A percentile compares a stretch with the other conserved stretches of the same genome.
These are phyloP conservation scores for Naegleria gruberi DNA, from an alignment of 208 protist genomes.

Conservation along the genomic window DNA sequence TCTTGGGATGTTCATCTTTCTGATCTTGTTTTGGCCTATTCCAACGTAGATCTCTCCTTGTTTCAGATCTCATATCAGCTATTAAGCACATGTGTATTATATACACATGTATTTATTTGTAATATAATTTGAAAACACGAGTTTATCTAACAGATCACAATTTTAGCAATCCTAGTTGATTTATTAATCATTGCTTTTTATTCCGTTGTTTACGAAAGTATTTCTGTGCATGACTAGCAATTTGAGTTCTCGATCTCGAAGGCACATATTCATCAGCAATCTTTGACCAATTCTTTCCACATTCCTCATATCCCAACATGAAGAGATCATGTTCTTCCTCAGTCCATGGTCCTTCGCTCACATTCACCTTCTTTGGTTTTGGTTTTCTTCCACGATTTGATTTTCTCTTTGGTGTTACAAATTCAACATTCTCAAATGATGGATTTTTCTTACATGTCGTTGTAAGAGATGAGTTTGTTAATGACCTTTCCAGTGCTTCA, in stretches of 20 bases:
- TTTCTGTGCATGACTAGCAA: not conserved
- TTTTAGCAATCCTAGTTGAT: no score
- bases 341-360: not conserved
- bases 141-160: no score
- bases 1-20: no score
- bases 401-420: not conserved
- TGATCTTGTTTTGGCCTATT: no score
- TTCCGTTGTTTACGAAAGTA: not conserved
- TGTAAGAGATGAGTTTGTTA: no score
- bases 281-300: not conserved
- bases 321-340: slow-evolving; percentile 2
- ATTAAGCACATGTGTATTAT: no score
- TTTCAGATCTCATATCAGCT: no score
- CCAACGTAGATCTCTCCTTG: no score
- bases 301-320: not conserved
- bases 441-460: no score
- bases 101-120: no score
- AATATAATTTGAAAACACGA: no score
- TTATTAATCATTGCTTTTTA: not conserved
- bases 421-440: not conserved
- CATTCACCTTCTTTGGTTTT: not conserved
- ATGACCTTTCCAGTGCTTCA: no score
- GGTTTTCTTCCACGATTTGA: not conserved
- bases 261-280: not conserved
- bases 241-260: not conserved